phyloP scores from a whole-genome alignment of 2,329 filamentous ascomycete species.

The Colletotrichum sp. region DNA sequence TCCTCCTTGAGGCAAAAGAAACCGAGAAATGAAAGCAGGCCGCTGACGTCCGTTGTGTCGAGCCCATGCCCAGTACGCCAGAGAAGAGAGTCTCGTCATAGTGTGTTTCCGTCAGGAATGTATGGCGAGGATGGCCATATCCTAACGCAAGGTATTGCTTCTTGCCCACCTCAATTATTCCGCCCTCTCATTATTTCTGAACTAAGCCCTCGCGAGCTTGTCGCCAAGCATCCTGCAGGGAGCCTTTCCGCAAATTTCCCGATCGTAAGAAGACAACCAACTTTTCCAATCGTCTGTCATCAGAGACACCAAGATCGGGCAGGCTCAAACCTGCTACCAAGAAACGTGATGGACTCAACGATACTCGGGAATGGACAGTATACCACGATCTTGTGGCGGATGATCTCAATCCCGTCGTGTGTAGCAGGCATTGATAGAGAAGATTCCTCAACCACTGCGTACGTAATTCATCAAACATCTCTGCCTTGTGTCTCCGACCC shows the following conservation, averaged over 20 bases:
- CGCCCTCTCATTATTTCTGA: neutral
- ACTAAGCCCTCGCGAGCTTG: neutral
- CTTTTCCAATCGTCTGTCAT: constrained; percentile 16
- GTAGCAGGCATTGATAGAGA: neutral
- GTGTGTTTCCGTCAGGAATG: neutral
- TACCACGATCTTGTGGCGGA: neutral
- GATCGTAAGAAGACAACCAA: constrained; percentile 9
- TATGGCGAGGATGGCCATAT: neutral
- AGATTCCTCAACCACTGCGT: neutral
- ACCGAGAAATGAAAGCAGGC: neutral
- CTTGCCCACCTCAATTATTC: neutral
- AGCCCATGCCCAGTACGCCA: constrained; percentile 3
- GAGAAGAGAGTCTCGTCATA: constrained; percentile 9
- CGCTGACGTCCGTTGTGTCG: neutral
- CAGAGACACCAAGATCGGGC: neutral
- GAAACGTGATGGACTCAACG: constrained; percentile 1
- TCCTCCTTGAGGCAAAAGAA: neutral
- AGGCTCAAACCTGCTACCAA: neutral
- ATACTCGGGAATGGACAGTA: neutral
- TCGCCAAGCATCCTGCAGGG: neutral
- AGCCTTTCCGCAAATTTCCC: neutral
- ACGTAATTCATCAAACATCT: constrained; percentile 11
- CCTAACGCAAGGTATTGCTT: neutral
- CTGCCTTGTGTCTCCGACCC: neutral
- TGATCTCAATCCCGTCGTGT: neutral